phyloP scores from a whole-genome alignment of 495 filamentous ascomycete genomes.

The Xylaria scruposa region DNA sequence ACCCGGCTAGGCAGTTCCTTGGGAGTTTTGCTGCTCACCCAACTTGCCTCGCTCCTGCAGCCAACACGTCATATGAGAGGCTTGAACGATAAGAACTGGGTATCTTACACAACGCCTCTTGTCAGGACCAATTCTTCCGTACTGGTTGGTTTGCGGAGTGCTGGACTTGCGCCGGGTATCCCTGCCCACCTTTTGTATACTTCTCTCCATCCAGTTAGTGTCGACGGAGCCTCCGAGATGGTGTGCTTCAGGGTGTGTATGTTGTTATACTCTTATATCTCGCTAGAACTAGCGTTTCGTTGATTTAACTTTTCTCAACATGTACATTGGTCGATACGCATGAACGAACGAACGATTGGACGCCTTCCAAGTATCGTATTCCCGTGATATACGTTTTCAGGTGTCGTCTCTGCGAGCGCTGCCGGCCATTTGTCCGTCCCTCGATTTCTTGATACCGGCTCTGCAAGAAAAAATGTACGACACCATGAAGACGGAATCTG shows the following conservation, averaged over 20 bases:
- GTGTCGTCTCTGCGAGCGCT: background rate
- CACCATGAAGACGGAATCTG: slow-evolving; percentile 35
- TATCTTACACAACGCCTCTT: background rate
- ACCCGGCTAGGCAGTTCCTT: slow-evolving; percentile 13
- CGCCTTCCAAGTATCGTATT: background rate
- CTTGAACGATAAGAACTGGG: background rate
- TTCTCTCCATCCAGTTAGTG: background rate
- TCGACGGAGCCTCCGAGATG: slow-evolving; percentile 14
- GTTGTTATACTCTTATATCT: slow-evolving; percentile 14
- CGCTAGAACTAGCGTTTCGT: background rate
- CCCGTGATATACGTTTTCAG: background rate
- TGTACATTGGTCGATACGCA: background rate
- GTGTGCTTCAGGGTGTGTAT: slow-evolving; percentile 3
- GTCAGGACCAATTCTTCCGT: background rate
- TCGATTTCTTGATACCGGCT: background rate
- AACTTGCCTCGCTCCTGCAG: background rate
- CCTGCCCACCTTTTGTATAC: background rate
- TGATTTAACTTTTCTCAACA: slow-evolving; percentile 6
- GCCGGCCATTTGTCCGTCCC: background rate
- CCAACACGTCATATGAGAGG: slow-evolving; percentile 16
- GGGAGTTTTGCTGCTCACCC: background rate
- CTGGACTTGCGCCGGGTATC: background rate
- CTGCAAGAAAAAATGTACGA: slow-evolving; percentile 5
- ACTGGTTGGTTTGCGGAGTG: background rate
- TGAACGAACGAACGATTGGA: background rate